Evolutionary conservation across 148 eudicot species (phyloP).

Genomic region (Vaccinium vitisidaea): DNA sequence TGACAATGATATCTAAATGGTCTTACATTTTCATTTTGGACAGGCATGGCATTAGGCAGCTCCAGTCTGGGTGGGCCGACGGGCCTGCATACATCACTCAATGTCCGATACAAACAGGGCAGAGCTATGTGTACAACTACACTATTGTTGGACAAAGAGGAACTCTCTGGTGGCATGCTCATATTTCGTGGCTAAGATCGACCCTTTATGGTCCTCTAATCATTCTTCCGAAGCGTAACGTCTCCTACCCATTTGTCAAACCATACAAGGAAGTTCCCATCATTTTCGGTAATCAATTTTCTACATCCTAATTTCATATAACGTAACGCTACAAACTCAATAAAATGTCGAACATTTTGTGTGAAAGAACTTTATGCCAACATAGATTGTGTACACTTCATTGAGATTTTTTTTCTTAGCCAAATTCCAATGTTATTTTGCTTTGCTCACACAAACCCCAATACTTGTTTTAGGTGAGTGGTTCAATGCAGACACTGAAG

Average conservation of each 20-base stretch:
- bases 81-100: conserved; percentile 63
- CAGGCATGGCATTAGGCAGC: conserved; percentile 57
- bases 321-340: not conserved
- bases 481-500: conserved; percentile 56
- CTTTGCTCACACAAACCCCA: not conserved
- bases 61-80: conserved; percentile 62
- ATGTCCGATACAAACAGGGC: conserved; percentile 63
- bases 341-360: not conserved
- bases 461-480: conserved; percentile 45
- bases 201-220: conserved; percentile 51
- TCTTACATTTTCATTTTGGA: not conserved
- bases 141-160: conserved; percentile 56
- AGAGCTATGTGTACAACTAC: conserved; percentile 54
- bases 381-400: not conserved
- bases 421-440: not conserved
- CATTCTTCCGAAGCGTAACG: conserved; percentile 44
- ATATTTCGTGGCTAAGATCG: conserved; percentile 56
- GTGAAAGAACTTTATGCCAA: too few species aligned
- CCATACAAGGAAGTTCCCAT: conserved; percentile 56
- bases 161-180: conserved; percentile 58
- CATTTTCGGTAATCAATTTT: conserved; percentile 37
- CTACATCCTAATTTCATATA: not conserved
- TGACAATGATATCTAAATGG: not conserved
- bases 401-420: not conserved
- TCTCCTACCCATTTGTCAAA: conserved; percentile 45